phyloP scores from a whole-genome alignment of 208 protist genomes.

The Trypanosomatidae sp. region DNA sequence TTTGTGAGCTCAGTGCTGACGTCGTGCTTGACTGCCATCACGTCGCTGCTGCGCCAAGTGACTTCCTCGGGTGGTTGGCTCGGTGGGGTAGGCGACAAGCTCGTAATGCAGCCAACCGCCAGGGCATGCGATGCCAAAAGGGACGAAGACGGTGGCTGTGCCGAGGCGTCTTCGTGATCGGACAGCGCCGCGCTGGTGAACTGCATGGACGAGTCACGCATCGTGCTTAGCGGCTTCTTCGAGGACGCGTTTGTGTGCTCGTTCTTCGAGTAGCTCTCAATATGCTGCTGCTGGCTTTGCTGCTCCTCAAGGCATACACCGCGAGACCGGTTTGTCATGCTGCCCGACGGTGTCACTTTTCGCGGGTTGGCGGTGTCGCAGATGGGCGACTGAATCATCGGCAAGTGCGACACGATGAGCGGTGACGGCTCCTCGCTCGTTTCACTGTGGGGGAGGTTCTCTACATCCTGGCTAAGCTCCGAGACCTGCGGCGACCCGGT shows the following conservation, averaged over 20 bases:
- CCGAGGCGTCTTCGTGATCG: background rate
- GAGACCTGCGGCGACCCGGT: slow-evolving; percentile 11
- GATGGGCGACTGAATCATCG: background rate
- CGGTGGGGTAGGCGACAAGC: background rate
- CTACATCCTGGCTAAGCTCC: slow-evolving; percentile 4
- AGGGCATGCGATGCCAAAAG: background rate
- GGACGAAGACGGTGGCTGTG: background rate
- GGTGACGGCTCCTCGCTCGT: slow-evolving; percentile 7
- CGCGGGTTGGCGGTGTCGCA: background rate
- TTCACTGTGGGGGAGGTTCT: slow-evolving; percentile 14
- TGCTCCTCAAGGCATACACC: background rate
- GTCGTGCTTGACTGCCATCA: background rate
- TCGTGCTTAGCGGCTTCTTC: slow-evolving; percentile 10
- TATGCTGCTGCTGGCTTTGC: background rate
- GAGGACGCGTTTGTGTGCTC: background rate
- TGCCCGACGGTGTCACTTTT: background rate
- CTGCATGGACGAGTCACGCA: slow-evolving; percentile 1
- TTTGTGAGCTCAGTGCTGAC: background rate
- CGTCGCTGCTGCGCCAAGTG: background rate
- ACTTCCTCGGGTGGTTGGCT: background rate
- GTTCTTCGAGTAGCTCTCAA: background rate
- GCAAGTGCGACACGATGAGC: background rate
- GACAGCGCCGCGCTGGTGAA: background rate
- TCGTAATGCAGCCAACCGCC: slow-evolving; percentile 19
- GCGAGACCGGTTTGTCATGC: background rate